A percentile compares a stretch with the other conserved stretches of the same genome.
Evolutionary conservation across 208 protist species (phyloP).

Genomic region (Endotrypanum monterogeii): DNA sequence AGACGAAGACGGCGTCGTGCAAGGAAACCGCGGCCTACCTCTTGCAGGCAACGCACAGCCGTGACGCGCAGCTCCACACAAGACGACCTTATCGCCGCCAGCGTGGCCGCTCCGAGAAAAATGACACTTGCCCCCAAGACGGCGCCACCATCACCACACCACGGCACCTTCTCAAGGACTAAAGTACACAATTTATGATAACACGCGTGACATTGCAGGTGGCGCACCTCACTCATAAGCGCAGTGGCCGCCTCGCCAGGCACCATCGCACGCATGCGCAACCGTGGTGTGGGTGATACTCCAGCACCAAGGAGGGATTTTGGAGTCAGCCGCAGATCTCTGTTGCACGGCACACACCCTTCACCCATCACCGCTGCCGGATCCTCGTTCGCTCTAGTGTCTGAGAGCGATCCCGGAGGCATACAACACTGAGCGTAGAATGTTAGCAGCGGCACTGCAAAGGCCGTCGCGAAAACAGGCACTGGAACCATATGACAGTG

Average conservation of each 20-base stretch:
- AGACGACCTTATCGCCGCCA: not conserved
- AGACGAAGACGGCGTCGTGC: not conserved
- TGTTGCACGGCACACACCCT: not conserved
- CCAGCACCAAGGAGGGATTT: not conserved
- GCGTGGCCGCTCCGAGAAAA: constrained; percentile 5
- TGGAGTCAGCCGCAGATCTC: not conserved
- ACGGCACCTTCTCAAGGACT: constrained; percentile 1
- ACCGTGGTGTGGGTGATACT: not conserved
- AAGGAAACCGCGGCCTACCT: constrained; percentile 7
- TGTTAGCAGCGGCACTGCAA: constrained; percentile 20
- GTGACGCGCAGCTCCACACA: constrained; percentile 6
- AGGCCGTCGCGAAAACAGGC: constrained; percentile 11
- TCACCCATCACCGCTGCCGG: not conserved
- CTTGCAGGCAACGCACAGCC: constrained; percentile 8
- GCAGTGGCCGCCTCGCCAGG: not conserved
- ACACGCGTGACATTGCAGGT: constrained; percentile 10
- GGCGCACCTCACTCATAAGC: constrained; percentile 4
- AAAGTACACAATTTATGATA: constrained; percentile 18
- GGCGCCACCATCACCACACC: not conserved
- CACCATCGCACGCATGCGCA: not conserved
- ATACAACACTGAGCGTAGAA: not conserved
- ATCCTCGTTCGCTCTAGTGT: not conserved
- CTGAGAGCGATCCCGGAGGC: not conserved
- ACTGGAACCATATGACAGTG: constrained; percentile 18
- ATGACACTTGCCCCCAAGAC: constrained; percentile 28